Base-by-base conservation (phyloP, 352 stramenopile species). In the Plasmopara halstedii region DNA sequence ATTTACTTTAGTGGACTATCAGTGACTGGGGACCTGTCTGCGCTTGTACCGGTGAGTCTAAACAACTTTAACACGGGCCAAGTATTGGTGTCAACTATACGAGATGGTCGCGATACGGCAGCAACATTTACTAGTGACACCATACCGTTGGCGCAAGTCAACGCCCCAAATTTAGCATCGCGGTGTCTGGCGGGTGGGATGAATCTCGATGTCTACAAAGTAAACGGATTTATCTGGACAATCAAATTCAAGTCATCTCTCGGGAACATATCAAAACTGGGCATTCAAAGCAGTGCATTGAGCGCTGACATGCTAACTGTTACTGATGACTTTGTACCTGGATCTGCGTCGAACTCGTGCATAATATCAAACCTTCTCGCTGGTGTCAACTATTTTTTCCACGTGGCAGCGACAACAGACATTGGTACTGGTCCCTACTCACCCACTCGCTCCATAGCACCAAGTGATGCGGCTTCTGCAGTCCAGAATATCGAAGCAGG, bases 161-260 rank as follows among this genome's bases (percentile, higher is more conserved):
- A 38, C 3, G 48, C 66, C 7, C 26, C 69, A 0, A 54, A 44
- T 2, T 60, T 42, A 0, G 9, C 57, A 0, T 62, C 72, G 0
- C 37, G 42, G 8, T 90, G 66, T 40, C 25, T 87, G 2, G 47
- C 56, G 2, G 54, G 48, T 3, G 59, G 62, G n/a, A 51, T 62
- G 2, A 56, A n/a, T n/a, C 46, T 87, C 7, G 64, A 58, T 6
- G 64, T 90, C 6, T 90, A 69, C 52, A 88, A 83, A 49, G 76
- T 79, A 11, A 87, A 88, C 19, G 80, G 80, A 0, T 85, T 89
- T 11, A 34, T 85, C 5, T 91, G 80, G 80, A 86, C 72, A 0
- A 74, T 90, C 44, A 84, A 82, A 35, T 90, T 90, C 40, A 82
- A 81, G 31, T 85, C 73, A 2, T 85, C 69, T 0, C 65, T 90